Base-by-base conservation (phyloP, 257 asterid species). In the Solanum bulbocastanum region DNA sequence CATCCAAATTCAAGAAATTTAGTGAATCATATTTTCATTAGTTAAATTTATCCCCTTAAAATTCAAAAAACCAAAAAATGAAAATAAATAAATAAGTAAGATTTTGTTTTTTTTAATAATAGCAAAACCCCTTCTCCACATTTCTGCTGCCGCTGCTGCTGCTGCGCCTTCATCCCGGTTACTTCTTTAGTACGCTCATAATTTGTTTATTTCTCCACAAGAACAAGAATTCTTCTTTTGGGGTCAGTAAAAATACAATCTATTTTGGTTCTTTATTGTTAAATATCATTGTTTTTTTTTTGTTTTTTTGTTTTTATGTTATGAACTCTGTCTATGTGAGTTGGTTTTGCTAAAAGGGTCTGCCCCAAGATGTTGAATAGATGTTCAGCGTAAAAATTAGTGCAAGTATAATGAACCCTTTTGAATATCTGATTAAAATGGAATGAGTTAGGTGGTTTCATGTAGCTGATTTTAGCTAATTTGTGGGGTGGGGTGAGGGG, bases 61-160 rank as follows among this genome's bases (percentile, higher is more conserved):
- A 72, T 4, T 13, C 42, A 16, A 72, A 72, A 30, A 69, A 5
- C 2, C 73, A 30, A 20, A 74, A 74, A 74, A 5, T 22, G 30
- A 75, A 5, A 3, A n/a, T n/a, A n/a, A 23, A 39, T 37, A 69
- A 27, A 10, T 65, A 10, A n/a, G 16, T 52, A 39, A 11, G 5
- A 0, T 42, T 42, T 44, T 12, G 3, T 33, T 33, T 40, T 42
- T 42, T 42, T 42, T 42, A 42, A 44, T 10, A 75, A 25, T 7
- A 78, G 36, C 25, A 78, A 78, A 78, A 78, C 84, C 62, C 30
- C 79, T 73, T 40, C 62, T 78, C 84, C n/a, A 42, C 62, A 78
- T 13, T 46, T 78, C 62, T 40, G n/a, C 62, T 40, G 84, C 84
- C 37, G 60, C 84, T 13, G 23, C 37, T 36, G 49, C 82, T 13